Evolutionary conservation across 176 grass and related monocot genomes (phyloP), one percentile per base, ranked within the genome.

Genomic region (Phragmites australis): DNA sequence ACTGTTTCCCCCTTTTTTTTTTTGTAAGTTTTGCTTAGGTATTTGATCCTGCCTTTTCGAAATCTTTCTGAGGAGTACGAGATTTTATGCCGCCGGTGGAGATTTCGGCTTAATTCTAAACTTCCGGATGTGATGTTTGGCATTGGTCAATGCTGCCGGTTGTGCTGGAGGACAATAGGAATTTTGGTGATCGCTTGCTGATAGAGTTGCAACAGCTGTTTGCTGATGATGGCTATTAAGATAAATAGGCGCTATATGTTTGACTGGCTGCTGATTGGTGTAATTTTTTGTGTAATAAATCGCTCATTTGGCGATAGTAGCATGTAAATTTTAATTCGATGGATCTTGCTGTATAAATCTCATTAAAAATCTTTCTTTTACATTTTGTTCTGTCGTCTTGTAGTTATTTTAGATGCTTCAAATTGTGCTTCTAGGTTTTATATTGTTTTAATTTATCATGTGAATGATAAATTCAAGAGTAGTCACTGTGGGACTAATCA

Each of bases 21-120:
- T 48, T 32, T 47, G 39, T 65, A 23, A 82, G 73, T 82, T 82
- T 70, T 64, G 65, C 72, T 83, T 77, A 72, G 32, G 57, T 68
- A 59, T 58, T 90, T 81, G 56, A 90, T 90, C 78, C 59, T 67
- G 31, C 31, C 30, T 43, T 59, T 57, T 65, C 30, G 77, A 80
- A 85, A 89, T 78, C 64, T 78, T 89, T 69, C 40, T 62, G 59
- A 86, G 22, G 72, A 81, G 72, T 65, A 63, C 72, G 83, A 79
- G 83, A 82, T 89, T 89, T 72, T 72, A 78, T 86, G 83, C 42
- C 34, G 41, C 57, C 3, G 29, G 83, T 81, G 88, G 78, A 82
- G 78, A 66, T 66, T 86, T 78, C 56, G 41, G 72, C 72, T 76
- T 86, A 81, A 77, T 89, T 77, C 78, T 56, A 67, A n/a, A 60